Conservation (phyloP, 345 rosid species). For the Melaleuca alternifolia region DNA sequence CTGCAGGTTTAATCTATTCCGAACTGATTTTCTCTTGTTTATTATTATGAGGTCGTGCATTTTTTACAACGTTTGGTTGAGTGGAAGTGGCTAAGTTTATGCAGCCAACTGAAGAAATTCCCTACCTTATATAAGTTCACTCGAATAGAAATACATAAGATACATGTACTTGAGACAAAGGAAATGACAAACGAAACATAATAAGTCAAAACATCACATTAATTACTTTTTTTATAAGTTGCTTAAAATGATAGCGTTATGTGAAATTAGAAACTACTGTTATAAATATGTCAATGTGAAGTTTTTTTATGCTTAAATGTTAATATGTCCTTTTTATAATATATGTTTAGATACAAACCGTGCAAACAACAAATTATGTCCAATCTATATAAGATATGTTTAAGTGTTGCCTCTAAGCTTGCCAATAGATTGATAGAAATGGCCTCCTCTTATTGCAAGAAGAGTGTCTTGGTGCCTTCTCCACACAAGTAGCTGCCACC, state of each 20-base stretch:
- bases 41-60: constrained; percentile 36
- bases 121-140: background rate
- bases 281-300: background rate
- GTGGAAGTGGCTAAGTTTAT: constrained; percentile 21
- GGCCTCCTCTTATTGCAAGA: too few relatives aligned
- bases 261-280: background rate
- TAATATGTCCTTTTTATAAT: background rate
- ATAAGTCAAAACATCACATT: background rate
- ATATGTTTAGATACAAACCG: background rate
- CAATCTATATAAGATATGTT: background rate
- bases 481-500: too few relatives aligned
- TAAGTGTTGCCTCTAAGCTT: background rate
- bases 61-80: constrained; percentile 50
- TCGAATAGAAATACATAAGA: background rate
- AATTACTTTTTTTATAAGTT: background rate
- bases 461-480: too few relatives aligned
- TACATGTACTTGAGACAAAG: background rate
- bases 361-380: background rate
- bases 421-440: background rate
- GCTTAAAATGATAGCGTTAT: background rate
- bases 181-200: background rate
- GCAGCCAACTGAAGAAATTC: background rate
- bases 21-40: background rate
- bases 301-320: background rate
- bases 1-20: background rate